A percentile compares a stretch with the other conserved stretches of the same genome.
Evolutionary conservation across 139 green algal species (phyloP).

Genomic region (Parachlorella kessleri): DNA sequence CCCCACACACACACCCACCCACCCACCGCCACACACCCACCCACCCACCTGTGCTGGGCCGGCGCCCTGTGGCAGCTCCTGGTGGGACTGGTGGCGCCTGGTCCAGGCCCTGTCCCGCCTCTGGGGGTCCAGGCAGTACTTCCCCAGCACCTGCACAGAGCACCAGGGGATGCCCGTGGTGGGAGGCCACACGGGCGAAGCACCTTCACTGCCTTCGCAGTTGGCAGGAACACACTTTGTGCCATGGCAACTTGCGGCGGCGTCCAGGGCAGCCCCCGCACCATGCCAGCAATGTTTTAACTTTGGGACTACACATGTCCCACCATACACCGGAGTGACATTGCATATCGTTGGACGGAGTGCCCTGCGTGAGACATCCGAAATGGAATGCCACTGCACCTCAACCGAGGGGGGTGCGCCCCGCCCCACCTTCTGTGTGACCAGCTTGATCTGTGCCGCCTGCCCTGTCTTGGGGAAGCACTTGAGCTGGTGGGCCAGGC

Average conservation of each 20-base stretch:
- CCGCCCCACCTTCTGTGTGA: constrained; percentile 37
- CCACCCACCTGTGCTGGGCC: neutral
- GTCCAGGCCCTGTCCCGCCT: constrained; percentile 34
- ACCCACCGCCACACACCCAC: no score
- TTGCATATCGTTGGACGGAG: neutral
- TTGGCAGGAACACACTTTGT: neutral
- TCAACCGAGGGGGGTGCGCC: neutral
- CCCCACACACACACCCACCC: no score
- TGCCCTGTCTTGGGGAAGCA: constrained; percentile 67
- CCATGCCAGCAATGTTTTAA: neutral
- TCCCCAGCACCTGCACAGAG: constrained; percentile 31
- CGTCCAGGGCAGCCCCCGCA: neutral
- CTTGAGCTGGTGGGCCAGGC: constrained; percentile 69
- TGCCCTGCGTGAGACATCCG: neutral
- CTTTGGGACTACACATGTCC: neutral
- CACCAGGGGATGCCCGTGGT: neutral
- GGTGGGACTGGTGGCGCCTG: constrained; percentile 19
- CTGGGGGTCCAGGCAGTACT: constrained; percentile 49
- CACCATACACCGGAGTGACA: neutral
- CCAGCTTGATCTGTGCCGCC: constrained; percentile 63
- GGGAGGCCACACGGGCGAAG: neutral
- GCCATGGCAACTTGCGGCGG: neutral
- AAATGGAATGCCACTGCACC: neutral
- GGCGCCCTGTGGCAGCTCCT: constrained; percentile 6
- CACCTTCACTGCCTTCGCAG: no score